phyloP scores from a whole-genome alignment of 495 filamentous ascomycete species.

The Copromyces sp. region DNA sequence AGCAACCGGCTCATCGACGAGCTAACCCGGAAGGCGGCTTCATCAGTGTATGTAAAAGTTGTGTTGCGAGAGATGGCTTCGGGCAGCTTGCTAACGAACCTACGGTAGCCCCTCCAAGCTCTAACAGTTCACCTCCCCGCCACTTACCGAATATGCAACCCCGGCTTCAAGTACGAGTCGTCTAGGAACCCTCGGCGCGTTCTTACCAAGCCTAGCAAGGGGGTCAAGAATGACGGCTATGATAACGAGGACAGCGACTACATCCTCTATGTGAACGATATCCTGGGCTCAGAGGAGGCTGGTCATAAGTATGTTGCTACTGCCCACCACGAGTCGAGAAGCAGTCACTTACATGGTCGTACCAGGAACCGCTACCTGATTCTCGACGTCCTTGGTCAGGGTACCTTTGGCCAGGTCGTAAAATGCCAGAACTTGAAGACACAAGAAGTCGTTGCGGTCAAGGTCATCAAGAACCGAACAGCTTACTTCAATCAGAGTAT shows the following conservation, averaged over 20 bases:
- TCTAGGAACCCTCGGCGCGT: conserved; percentile 96
- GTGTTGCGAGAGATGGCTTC: not conserved
- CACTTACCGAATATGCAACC: conserved; percentile 98
- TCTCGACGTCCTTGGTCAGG: conserved; percentile 93
- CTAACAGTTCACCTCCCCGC: conserved; percentile 87
- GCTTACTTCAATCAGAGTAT: conserved; percentile 99
- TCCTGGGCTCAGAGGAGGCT: conserved; percentile 93
- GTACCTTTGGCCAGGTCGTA: conserved; percentile 98
- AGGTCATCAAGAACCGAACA: conserved; percentile 98
- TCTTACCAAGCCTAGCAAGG: conserved; percentile 98
- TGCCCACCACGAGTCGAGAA: not conserved
- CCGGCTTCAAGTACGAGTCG: conserved; percentile 96
- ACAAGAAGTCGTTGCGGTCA: conserved; percentile 96
- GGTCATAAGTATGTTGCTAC: conserved; percentile 74
- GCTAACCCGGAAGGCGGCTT: conserved; percentile 97
- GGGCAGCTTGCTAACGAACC: conserved; percentile 1
- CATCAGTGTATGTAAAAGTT: conserved; percentile 67
- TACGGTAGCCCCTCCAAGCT: conserved; percentile 80
- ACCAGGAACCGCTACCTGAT: conserved; percentile 95
- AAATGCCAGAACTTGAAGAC: conserved; percentile 99
- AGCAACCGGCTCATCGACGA: conserved; percentile 81
- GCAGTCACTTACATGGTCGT: not conserved
- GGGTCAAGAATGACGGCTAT: conserved; percentile 96
- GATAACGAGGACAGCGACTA: conserved; percentile 99
- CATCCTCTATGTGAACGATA: conserved; percentile 98